Percentiles rank a stretch among this genome's conserved stretches.
phyloP scores from a whole-genome alignment of 148 eudicot genomes.

The Vaccinium macrocarpon region DNA sequence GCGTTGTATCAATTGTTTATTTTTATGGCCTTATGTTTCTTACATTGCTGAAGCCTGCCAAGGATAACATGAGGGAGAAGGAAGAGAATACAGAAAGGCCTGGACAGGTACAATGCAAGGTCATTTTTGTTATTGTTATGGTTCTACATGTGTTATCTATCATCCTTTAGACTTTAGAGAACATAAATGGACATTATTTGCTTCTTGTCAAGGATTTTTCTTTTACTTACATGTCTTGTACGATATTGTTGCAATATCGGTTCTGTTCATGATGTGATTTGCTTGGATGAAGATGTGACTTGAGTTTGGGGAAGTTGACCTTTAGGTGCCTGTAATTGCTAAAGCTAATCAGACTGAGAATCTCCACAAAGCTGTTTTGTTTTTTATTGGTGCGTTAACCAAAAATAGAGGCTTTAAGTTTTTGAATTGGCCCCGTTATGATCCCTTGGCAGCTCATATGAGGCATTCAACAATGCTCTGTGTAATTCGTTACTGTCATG shows the following conservation, averaged over 20 bases:
- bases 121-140: not conserved
- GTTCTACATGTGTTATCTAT: not conserved
- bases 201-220: conserved; percentile 5
- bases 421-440: not conserved
- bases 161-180: not conserved
- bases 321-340: not conserved
- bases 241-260: not conserved
- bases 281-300: not conserved
- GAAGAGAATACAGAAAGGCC: conserved; percentile 43
- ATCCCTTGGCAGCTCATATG: not conserved
- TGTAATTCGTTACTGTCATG: not conserved
- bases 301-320: not conserved
- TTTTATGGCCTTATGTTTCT: conserved; percentile 6
- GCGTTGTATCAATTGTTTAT: not conserved
- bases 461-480: not conserved
- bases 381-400: not conserved
- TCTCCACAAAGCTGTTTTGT: not conserved
- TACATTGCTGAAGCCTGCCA: conserved; percentile 31
- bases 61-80: conserved; percentile 31
- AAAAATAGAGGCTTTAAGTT: not conserved
- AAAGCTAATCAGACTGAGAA: not conserved
- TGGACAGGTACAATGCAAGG: conserved; percentile 58
- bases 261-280: not conserved
- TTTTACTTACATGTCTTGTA: not conserved
- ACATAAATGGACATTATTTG: not conserved